Conservation (phyloP, 108 stramenopile species). For the Cyclotella cryptica region DNA sequence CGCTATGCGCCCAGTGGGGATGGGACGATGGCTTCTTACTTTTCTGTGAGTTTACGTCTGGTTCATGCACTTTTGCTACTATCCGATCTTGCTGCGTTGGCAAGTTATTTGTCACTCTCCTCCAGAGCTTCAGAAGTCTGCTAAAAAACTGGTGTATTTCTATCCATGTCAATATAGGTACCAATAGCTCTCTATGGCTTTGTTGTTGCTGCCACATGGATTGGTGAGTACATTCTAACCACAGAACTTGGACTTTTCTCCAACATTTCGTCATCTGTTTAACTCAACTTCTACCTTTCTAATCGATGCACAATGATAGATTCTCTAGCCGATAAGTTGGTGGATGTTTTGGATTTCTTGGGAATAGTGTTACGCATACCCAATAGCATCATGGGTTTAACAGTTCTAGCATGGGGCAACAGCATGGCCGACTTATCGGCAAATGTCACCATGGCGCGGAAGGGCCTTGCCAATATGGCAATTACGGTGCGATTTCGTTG, state of each 20-base stretch:
- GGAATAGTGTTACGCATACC: conserved; percentile 65
- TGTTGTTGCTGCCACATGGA: conserved; percentile 74
- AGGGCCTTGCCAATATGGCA: conserved; percentile 75
- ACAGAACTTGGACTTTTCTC: neutral
- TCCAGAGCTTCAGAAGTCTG: neutral
- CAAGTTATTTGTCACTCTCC: too few relatives aligned
- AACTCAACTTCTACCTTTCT: neutral
- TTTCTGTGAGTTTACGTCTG: conserved; percentile 26
- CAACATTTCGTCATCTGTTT: neutral
- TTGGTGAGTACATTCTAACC: conserved; percentile 32
- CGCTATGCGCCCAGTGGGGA: conserved; percentile 54
- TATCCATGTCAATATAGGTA: conserved; percentile 16
- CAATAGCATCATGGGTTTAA: conserved; percentile 66
- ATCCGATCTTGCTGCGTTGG: neutral
- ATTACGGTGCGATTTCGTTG: conserved; percentile 29
- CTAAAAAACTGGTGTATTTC: neutral
- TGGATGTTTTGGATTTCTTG: conserved; percentile 64
- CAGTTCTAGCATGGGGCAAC: conserved; percentile 88
- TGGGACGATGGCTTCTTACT: conserved; percentile 39
- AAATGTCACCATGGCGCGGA: conserved; percentile 78
- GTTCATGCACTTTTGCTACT: neutral
- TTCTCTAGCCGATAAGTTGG: conserved; percentile 71
- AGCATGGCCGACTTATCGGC: conserved; percentile 75
- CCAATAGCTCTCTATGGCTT: conserved; percentile 66
- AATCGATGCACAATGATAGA: conserved; percentile 6